A percentile compares a stretch with the other conserved stretches of the same genome.
These are phyloP conservation scores for Blastomyces gilchristii DNA, from an alignment of 2,329 filamentous ascomycete species.

Conservation along the genomic window DNA sequence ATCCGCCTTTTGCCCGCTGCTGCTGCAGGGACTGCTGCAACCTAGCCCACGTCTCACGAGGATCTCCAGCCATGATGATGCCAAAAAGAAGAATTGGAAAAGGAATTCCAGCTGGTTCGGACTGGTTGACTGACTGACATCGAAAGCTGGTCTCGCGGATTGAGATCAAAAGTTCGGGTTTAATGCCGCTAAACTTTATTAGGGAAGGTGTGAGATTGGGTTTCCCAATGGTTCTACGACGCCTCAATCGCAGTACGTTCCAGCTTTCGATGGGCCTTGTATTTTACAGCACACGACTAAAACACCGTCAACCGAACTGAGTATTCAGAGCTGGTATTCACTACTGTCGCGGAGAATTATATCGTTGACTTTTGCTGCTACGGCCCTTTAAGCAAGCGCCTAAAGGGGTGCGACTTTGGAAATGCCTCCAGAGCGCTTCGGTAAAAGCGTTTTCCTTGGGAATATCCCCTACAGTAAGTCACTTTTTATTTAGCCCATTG, in stretches of 20 bases:
- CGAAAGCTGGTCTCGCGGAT: background rate
- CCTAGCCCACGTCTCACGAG: constrained; percentile 56
- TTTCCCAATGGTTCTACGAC: background rate
- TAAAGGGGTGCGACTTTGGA: constrained; percentile 13
- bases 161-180: constrained; percentile 13
- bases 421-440: constrained; percentile 37
- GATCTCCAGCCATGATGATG: constrained; percentile 42
- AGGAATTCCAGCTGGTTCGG: background rate
- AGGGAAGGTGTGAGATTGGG: constrained; percentile 9
- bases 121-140: background rate
- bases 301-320: background rate
- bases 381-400: background rate
- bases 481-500: constrained; percentile 68
- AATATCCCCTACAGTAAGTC: constrained; percentile 62
- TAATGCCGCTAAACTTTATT: constrained; percentile 13
- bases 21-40: constrained; percentile 53
- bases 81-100: constrained; percentile 13
- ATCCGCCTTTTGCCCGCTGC: constrained; percentile 39
- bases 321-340: background rate
- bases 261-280: background rate
- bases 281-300: background rate
- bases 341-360: background rate
- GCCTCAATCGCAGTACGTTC: background rate
- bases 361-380: background rate
- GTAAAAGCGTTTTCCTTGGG: constrained; percentile 40